Conservation (phyloP, 805 yeast genomes). For the Lachancea kluyveri region DNA sequence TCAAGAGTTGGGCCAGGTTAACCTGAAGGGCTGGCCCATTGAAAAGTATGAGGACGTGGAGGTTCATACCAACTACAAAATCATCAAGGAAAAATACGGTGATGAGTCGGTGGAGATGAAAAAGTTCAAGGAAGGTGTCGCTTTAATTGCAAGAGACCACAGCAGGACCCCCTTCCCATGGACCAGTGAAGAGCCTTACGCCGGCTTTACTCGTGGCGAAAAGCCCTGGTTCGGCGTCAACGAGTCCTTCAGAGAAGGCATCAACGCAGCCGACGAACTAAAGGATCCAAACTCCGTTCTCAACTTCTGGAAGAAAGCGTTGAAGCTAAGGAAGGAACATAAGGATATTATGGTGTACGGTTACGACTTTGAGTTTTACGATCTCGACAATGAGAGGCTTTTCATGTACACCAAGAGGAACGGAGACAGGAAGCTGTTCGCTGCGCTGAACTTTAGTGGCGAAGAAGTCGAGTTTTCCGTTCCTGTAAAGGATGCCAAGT, state of each 20-base stretch:
- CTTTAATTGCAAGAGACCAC: constrained; percentile 40
- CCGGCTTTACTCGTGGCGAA: constrained; percentile 38
- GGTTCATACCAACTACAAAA: constrained; percentile 36
- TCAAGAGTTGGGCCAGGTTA: constrained; percentile 53
- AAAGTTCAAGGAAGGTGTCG: constrained; percentile 29
- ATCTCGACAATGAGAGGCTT: constrained; percentile 35
- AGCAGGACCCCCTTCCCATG: constrained; percentile 51
- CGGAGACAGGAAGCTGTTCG: constrained; percentile 29
- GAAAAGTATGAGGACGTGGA: constrained; percentile 46
- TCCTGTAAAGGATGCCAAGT: constrained; percentile 24
- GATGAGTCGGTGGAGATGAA: constrained; percentile 17
- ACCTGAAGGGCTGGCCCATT: constrained; percentile 40
- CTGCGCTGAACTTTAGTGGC: constrained; percentile 38
- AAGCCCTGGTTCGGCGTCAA: constrained; percentile 37
- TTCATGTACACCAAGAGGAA: constrained; percentile 37
- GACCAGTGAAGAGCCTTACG: constrained; percentile 33
- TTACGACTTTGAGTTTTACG: constrained; percentile 34
- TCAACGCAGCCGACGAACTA: constrained; percentile 42
- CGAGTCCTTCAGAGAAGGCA: constrained; percentile 22
- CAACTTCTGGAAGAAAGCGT: constrained; percentile 39
- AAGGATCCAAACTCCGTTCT: constrained; percentile 41
- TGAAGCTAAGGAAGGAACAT: constrained; percentile 37
- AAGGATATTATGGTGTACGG: constrained; percentile 43
- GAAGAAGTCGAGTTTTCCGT: constrained; percentile 28
- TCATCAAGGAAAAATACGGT: constrained; percentile 21